Base-by-base conservation (phyloP, 2,329 filamentous ascomycete genomes). In the Ophiostoma himal-ulmi region DNA sequence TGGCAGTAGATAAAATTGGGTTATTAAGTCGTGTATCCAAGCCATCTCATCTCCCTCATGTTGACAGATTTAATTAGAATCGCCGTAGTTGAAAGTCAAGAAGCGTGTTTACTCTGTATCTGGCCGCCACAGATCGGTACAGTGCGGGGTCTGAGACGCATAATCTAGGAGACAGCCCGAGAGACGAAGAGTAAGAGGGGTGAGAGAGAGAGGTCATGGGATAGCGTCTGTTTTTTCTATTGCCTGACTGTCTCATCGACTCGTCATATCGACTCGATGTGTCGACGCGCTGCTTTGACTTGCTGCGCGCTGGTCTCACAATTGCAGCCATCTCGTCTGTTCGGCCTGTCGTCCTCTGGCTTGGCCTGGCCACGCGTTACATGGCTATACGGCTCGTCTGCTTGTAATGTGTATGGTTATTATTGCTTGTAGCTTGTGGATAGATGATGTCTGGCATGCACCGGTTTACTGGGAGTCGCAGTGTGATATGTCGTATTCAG, bases 131-230 rank as follows among this genome's bases (percentile, higher is more conserved):
- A 10, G 52, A 1, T 34, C 14, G 57, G 14, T 62, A 26, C 57
- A 62, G 13, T 62, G 57, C 57, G 57, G 57, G 57, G 57, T 34
- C 52, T 62, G 57, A 62, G 57, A 62, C 13, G 57, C 57, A 60
- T 22, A 62, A 34, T 30, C 57, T 26, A 62, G 57, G 26, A 62
- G 57, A 62, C 57, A 30, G 57, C 17, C 44, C 30, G 54, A 11
- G 20, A 14, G 26, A 17, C 30, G 4, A 4, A 20, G 44, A 48
- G 44, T 48, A 17, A 48, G 44, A 48, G 44, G 11, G 37, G 10
- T 39, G 10, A 39, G 52, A n/a, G 14, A 3, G 22, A 1, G 57
- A 62, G 57, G 57, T 62, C 57, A 62, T 62, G 57, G 57, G 57
- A 36, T 54, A 34, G 34, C 26, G 57, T 62, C 8, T 62, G 57